These are phyloP conservation scores for Mucor saturninus DNA, from an alignment of 371 early-diverging fungal genomes.

Conservation along the genomic window DNA sequence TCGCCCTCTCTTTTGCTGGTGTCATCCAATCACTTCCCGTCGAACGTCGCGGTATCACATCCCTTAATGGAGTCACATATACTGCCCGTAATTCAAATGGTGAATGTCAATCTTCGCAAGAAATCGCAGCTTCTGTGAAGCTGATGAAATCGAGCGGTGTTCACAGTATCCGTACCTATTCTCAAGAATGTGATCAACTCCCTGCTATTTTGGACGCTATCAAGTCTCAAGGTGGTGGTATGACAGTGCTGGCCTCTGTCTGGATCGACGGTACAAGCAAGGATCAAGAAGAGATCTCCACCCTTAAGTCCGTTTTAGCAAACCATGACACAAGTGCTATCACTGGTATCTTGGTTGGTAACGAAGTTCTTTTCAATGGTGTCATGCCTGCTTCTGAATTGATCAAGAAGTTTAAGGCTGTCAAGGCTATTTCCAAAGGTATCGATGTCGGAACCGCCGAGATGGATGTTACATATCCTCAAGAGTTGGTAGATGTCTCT, in stretches of 20 bases:
- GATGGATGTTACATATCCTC: conserved; percentile 34
- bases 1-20: conserved; percentile 26
- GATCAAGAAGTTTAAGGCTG: conserved; percentile 43
- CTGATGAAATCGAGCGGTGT: conserved; percentile 42
- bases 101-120: conserved; percentile 33
- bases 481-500: conserved; percentile 39
- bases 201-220: conserved; percentile 43
- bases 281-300: conserved; percentile 37
- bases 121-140: conserved; percentile 30
- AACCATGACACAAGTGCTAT: conserved; percentile 24
- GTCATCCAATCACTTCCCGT: conserved; percentile 36
- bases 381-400: conserved; percentile 27
- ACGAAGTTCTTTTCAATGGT: conserved; percentile 41
- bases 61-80: conserved; percentile 31
- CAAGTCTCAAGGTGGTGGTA: conserved; percentile 31
- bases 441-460: conserved; percentile 63
- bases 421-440: conserved; percentile 40
- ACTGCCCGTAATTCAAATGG: conserved; percentile 42
- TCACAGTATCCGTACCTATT: conserved; percentile 46
- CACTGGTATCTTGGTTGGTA: conserved; percentile 47
- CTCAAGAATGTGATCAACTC: conserved; percentile 52
- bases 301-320: conserved; percentile 25
- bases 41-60: conserved; percentile 10
- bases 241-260: conserved; percentile 48
- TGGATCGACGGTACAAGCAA: conserved; percentile 45